Evolutionary conservation across 1,284 basidiomycete genomes (phyloP), one percentile per base, ranked within the genome.

Genomic region (Trichosporon inkin): DNA sequence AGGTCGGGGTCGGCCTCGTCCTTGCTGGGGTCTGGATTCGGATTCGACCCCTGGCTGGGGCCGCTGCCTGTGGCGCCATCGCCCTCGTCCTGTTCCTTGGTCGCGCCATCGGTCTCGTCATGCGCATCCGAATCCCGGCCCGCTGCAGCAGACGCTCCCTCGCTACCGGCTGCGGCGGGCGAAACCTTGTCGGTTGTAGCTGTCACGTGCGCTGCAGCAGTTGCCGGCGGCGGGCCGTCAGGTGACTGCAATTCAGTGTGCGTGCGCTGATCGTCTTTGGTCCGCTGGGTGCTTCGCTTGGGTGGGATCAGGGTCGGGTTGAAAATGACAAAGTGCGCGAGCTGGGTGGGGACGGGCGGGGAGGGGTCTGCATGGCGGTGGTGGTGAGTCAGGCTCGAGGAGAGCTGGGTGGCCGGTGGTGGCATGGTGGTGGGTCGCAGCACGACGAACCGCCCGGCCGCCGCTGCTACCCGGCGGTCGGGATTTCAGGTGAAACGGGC

Each of bases 241-340:
- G 24, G n/a, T 49, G 44, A 49, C 44, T 13, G 20, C 19, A 34
- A 35, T 17, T 53, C 51, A 34, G 51, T n/a, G n/a, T n/a, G 13
- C 19, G 34, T 13, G 16, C n/a, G 37, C 34, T 28, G 34, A 39
- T 24, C 36, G 32, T n/a, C 51, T 16, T 40, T 44, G 49, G 41
- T 36, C 34, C 44, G 28, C 34, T 52, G 13, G 24, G n/a, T 34
- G 24, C 56, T 52, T 6, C 10, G 28, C 16, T 38, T 53, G 34
- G 36, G 37, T 6, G 6, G 60, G 53, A 49, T 3, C 44, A 75
- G 62, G 2, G 68, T 66, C 4, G 75, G 74, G 58, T 73, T 73
- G 73, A 75, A 75, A 28, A 77, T 73, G 40, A 71, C 71, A 53
- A 77, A 72, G 51, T 75, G 73, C 16, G 73, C 70, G 37, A 77